Percentiles rank a stretch among this genome's conserved stretches.
Conservation (phyloP, 2,329 filamentous ascomycete genomes). For the Alternaria tenuissima region DNA sequence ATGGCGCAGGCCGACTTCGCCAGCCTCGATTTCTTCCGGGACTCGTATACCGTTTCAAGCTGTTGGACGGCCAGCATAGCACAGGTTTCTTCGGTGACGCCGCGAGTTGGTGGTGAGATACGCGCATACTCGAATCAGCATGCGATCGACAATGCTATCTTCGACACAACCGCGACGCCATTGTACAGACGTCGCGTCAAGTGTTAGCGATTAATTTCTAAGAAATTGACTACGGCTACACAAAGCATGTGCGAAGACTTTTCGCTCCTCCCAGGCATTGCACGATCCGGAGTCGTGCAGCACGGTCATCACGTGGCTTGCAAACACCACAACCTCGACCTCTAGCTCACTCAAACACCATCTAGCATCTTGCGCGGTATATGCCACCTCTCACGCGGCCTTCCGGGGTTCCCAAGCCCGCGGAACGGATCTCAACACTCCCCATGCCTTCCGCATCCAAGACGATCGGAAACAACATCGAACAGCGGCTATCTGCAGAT, state of each 20-base stretch:
- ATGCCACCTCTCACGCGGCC: neutral
- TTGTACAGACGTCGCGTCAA: neutral
- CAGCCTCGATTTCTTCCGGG: neutral
- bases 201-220: neutral
- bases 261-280: no score
- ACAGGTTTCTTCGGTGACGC: neutral
- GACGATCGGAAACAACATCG: neutral
- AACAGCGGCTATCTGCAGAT: constrained; percentile 14
- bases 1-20: constrained; percentile 1
- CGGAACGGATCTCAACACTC: neutral
- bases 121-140: neutral
- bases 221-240: neutral
- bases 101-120: neutral
- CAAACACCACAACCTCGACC: neutral
- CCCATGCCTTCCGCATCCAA: neutral
- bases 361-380: neutral
- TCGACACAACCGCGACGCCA: neutral
- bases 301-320: neutral
- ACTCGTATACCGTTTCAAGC: constrained; percentile 2
- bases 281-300: neutral
- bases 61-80: neutral
- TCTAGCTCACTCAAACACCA: neutral
- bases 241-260: neutral
- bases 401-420: neutral
- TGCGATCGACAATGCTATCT: neutral